Base-by-base conservation (phyloP, 176 grass and related monocot genomes). In the Tuctoria greenei region DNA sequence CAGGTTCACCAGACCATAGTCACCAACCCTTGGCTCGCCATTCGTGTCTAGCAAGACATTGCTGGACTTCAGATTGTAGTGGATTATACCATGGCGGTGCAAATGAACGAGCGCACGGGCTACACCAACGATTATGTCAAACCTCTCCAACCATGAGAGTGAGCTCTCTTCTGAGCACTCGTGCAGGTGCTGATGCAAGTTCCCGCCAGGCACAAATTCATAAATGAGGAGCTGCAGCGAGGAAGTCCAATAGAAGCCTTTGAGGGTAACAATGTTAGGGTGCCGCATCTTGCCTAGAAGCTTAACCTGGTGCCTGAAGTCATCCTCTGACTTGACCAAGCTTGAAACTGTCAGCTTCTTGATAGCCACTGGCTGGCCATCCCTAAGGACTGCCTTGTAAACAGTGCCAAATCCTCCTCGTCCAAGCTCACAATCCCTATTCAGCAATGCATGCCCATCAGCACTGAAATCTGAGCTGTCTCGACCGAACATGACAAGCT, bases 331-430 rank as follows among this genome's bases (percentile, higher is more conserved):
- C 64, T 96, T 96, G 35, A 96, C 89, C 45, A 96, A 69, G 70
- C 92, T 91, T 54, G 92, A 91, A 41, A 96, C 89, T 6, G 92
- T 96, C 57, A 96, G 82, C 83, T 96, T 96, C 83, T 96, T 96
- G 75, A 96, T 89, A 63, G 84, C 92, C 77, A 96, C 89, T 72
- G 88, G 81, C 46, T 82, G 89, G 44, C 89, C 86, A 57, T 89
- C 88, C 82, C 69, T 60, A 66, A 96, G 75, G 67, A 87, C 71
- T n/a, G 89, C 85, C 72, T 85, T 96, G 64, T 96, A 96, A 54
- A 96, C 86, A 0, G 89, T 83, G 27, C 92, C 92, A 69, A 95
- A 95, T n/a, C 92, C 92, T 49, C 92, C 92, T 18, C 92, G 86
- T 35, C 92, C 92, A 67, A 95, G 87, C 41, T 91, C 92, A 8